Percentiles rank a stretch among this genome's conserved stretches.
Conservation (phyloP, 768 basidiomycete genomes). For the Tricholoma sp. region DNA sequence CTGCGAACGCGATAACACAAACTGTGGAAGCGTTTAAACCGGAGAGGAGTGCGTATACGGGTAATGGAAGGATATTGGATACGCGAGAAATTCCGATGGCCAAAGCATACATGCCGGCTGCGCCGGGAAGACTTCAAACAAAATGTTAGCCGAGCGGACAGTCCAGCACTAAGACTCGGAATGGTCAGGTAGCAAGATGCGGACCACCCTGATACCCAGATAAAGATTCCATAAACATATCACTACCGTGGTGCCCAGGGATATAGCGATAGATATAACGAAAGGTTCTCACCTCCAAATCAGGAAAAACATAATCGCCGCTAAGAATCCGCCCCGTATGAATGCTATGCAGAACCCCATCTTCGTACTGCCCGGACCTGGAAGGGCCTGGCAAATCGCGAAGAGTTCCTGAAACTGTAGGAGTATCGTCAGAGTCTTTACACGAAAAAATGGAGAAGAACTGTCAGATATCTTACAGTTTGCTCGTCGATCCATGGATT, state of each 20-base stretch:
- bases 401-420: conserved; percentile 40
- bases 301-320: conserved; percentile 19
- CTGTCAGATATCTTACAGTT: conserved; percentile 24
- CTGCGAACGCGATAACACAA: conserved; percentile 48
- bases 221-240: too few species aligned
- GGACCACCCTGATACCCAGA: too few species aligned
- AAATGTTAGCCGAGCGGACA: conserved; percentile 30
- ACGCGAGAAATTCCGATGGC: conserved; percentile 39
- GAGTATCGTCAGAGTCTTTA: neutral
- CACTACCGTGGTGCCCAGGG: too few species aligned
- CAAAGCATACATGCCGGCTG: conserved; percentile 41
- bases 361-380: conserved; percentile 45
- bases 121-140: conserved; percentile 42
- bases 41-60: conserved; percentile 45
- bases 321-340: conserved; percentile 35
- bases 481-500: conserved; percentile 38
- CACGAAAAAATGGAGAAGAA: too few species aligned
- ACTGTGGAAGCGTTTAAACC: conserved; percentile 53
- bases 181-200: too few species aligned
- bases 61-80: conserved; percentile 35
- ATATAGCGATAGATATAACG: too few species aligned
- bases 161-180: too few species aligned
- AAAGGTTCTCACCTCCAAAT: neutral
- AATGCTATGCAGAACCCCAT: conserved; percentile 43
- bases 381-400: conserved; percentile 41